These are phyloP conservation scores for Dendrostoma leiphaemia DNA, from an alignment of 2,329 filamentous ascomycete genomes.

Conservation along the genomic window DNA sequence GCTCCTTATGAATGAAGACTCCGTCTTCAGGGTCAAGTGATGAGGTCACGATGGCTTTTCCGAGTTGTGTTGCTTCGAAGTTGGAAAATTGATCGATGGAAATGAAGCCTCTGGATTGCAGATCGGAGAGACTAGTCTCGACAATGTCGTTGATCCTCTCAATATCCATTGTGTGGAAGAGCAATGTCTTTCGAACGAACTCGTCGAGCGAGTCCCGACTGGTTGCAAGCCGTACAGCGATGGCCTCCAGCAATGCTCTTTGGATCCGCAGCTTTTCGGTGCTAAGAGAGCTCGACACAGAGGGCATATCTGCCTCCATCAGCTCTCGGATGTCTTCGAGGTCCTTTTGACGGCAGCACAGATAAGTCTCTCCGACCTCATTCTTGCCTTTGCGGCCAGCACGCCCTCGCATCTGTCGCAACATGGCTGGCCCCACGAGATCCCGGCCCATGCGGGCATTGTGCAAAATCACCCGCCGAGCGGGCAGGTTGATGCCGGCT, in stretches of 20 bases:
- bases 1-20: constrained; percentile 68
- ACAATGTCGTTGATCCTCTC: constrained; percentile 52
- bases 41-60: constrained; percentile 69
- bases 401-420: constrained; percentile 77
- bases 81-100: constrained; percentile 44
- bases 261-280: constrained; percentile 68
- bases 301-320: constrained; percentile 70
- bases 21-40: constrained; percentile 74
- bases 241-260: constrained; percentile 68
- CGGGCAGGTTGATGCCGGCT: constrained; percentile 77
- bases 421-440: constrained; percentile 73
- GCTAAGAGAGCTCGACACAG: constrained; percentile 65
- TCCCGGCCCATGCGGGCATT: constrained; percentile 74
- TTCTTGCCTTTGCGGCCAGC: constrained; percentile 78
- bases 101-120: constrained; percentile 56
- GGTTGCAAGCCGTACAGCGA: constrained; percentile 66
- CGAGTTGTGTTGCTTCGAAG: constrained; percentile 63
- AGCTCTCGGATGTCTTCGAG: constrained; percentile 68
- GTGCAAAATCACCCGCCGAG: constrained; percentile 72
- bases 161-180: constrained; percentile 55
- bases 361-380: constrained; percentile 72
- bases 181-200: constrained; percentile 66
- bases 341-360: constrained; percentile 69
- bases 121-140: constrained; percentile 56
- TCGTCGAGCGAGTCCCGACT: constrained; percentile 63